Percentiles rank a stretch among this genome's conserved stretches.
These are phyloP conservation scores for Inga oerstediana DNA, from an alignment of 306 rosid genomes.

Conservation along the genomic window DNA sequence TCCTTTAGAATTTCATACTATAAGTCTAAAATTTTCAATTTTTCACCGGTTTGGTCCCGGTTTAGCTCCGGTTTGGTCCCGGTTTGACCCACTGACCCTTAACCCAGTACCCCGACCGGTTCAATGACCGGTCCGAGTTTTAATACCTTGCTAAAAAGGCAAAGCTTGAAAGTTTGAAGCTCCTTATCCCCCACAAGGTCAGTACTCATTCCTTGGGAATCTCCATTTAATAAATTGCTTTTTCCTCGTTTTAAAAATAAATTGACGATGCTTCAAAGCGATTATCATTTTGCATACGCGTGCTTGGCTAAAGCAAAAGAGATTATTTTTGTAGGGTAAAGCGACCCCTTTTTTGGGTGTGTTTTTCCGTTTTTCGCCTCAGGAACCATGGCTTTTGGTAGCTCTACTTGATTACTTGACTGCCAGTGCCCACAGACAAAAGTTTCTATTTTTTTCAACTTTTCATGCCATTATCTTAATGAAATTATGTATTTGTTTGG, in stretches of 20 bases:
- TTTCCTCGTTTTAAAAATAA: slow-evolving; percentile 28
- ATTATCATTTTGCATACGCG: slow-evolving; percentile 42
- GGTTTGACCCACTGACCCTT: no score
- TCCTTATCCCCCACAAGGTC: slow-evolving; percentile 52
- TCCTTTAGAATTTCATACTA: no score
- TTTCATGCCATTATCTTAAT: no score
- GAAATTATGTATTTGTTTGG: no score
- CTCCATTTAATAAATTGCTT: slow-evolving; percentile 42
- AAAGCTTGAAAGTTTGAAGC: slow-evolving; percentile 44
- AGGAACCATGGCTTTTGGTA: background rate
- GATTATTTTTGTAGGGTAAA: background rate
- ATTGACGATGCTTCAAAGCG: slow-evolving; percentile 22
- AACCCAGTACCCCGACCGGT: no score
- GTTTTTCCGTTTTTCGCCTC: background rate
- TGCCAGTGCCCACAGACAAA: background rate
- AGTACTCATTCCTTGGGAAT: slow-evolving; percentile 50
- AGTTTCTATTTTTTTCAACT: no score
- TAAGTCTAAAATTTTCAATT: no score
- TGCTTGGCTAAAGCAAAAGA: slow-evolving; percentile 31
- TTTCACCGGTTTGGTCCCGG: no score
- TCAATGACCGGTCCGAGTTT: no score
- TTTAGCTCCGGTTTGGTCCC: no score
- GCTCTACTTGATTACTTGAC: background rate
- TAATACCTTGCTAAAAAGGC: slow-evolving; percentile 21
- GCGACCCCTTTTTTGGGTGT: background rate